Evolutionary conservation across 805 yeast species (phyloP), one percentile per base, ranked within the genome.

Genomic region (Pachysolen tannophilus): DNA sequence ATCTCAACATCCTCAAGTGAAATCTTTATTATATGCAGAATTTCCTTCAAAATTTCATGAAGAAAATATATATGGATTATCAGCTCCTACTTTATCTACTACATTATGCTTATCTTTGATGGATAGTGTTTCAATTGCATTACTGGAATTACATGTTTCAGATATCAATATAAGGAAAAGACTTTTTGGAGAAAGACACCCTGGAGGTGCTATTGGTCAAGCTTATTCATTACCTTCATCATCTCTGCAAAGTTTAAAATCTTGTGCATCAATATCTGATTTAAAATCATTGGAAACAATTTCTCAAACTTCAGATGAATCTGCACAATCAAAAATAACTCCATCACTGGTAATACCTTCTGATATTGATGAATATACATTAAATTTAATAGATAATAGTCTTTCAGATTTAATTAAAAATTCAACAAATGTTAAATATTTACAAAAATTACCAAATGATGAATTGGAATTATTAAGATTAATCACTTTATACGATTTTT

Each of bases 121-220:
- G 8, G 95, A 87, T 50, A 83, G 94, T 1, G 71, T 82, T 11
- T 72, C 82, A 26, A 68, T 87, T 32, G 82, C 94, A 0, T 58
- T 87, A 17, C 70, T 78, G 32, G 92, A 85, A 49, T 52, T 79
- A 49, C 68, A 78, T 35, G 75, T 76, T 36, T 60, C 61, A 7
- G 86, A 84, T 48, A 55, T 65, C 20, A 54, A 59, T 25, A 60
- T 65, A 37, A 62, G 95, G 28, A 68, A 67, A 42, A 58, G 54
- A 39, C 55, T 67, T 25, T 86, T 86, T 56, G 78, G 81, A 7
- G 70, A 69, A 42, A 71, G 80, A 50, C 96, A 86, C 49, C 96
- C 96, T 2, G 95, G 95, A 15, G 96, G 96, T 13, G 82, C 92
- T 2, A 85, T 86, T 49, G 96, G 96, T 11, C 63, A 62, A 35